phyloP scores from a whole-genome alignment of 495 filamentous ascomycete species.

The Elaphomyces granulatus region DNA sequence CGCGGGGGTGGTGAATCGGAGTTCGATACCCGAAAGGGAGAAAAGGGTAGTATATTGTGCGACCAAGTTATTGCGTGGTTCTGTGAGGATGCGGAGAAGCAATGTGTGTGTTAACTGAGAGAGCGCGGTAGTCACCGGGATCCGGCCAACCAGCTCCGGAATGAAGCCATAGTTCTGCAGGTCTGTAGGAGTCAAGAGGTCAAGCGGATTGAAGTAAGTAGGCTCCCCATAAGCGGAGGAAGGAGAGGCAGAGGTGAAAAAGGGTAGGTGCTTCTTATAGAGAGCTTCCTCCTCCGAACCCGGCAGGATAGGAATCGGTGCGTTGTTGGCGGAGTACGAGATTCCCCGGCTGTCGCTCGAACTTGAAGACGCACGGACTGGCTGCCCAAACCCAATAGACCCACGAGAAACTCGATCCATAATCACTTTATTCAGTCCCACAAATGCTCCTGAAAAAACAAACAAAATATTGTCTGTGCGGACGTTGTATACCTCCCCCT shows the following conservation, averaged over 20 bases:
- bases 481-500: slow-evolving; percentile 78
- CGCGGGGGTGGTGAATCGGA: slow-evolving; percentile 69
- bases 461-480: slow-evolving; percentile 95
- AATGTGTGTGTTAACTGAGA: slow-evolving; percentile 64
- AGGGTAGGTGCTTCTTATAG: slow-evolving; percentile 56
- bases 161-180: slow-evolving; percentile 88
- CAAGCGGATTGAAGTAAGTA: slow-evolving; percentile 58
- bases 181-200: slow-evolving; percentile 67
- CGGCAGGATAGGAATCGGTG: slow-evolving; percentile 32
- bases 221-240: slow-evolving; percentile 23
- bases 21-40: slow-evolving; percentile 63
- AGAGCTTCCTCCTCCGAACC: slow-evolving; percentile 43
- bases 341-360: slow-evolving; percentile 13
- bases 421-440: slow-evolving; percentile 79
- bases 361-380: slow-evolving; percentile 40
- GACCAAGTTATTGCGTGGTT: slow-evolving; percentile 75
- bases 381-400: slow-evolving; percentile 83
- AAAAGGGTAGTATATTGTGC: slow-evolving; percentile 80
- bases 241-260: slow-evolving; percentile 35
- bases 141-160: slow-evolving; percentile 81
- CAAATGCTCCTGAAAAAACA: slow-evolving; percentile 89
- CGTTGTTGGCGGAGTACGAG: slow-evolving; percentile 19
- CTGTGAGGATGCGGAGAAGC: slow-evolving; percentile 76
- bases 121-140: slow-evolving; percentile 76
- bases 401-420: slow-evolving; percentile 75